Base-by-base conservation (phyloP, 176 grass and related monocot genomes). In the Secale cereale region DNA sequence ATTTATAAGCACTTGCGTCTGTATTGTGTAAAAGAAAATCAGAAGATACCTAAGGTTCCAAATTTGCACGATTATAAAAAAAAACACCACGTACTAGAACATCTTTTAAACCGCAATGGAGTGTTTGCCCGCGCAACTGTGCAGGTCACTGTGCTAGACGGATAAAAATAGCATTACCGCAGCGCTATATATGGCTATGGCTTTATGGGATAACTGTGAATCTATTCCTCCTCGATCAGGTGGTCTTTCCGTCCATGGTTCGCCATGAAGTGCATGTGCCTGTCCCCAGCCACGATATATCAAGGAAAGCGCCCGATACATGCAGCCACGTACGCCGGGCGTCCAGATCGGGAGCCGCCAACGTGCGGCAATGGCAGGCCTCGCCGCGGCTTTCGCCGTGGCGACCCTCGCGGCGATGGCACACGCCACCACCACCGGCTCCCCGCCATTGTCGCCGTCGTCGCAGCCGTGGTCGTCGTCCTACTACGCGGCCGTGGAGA, bases 401-500 rank as follows among this genome's bases (percentile, higher is more conserved):
- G 83, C 19, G 31, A 20, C 60, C 33, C 29, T 68, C 31, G 46
- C 73, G 32, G 10, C 80, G 0, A 63, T 67, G 20, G 66, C 52
- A 25, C 10, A 37, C 15, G 82, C 60, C 27, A 25, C 78, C n/a
- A 35, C 35, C 70, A 63, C 70, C 2, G n/a, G 0, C 60, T 73
- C 46, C 17, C 6, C 37, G 10, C 62, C 68, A 20, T 62, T 70
- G 22, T 27, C 48, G 8, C 48, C 72, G 15, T 59, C 84, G 2
- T 90, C 46, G 5, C 46, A 50, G 10, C 61, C 67, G 26, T 50
- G 46, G 20, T 45, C 36, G 7, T 75, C 72, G 26, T 59, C 84
- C 1, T 90, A 48, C 88, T 90, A 83, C 66, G 84, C 59, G 26
- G 35, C 65, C 2, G 66, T 90, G 66, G 80, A 90, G 80, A 90